A percentile compares a stretch with the other conserved stretches of the same genome.
Evolutionary conservation across 495 filamentous ascomycete species (phyloP).

Genomic region (Aspergillus ostianus): DNA sequence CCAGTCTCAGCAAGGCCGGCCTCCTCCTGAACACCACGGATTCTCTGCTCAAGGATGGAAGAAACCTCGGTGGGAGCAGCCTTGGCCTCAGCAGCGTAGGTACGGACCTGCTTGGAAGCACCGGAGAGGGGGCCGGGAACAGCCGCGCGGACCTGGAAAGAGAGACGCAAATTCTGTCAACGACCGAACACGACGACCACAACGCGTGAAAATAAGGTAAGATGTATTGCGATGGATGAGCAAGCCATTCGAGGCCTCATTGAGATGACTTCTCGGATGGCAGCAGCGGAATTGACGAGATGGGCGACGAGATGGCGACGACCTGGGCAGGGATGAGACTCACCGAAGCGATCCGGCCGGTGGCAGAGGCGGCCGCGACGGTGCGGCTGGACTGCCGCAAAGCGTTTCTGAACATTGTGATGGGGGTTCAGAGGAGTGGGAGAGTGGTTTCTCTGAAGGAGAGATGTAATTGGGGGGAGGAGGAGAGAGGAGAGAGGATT

Average conservation of each 20-base stretch:
- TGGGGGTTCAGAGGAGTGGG: slow-evolving; percentile 51
- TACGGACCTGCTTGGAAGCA: slow-evolving; percentile 74
- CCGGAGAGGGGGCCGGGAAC: slow-evolving; percentile 71
- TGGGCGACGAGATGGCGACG: slow-evolving; percentile 24
- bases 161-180: slow-evolving; percentile 49
- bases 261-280: slow-evolving; percentile 43
- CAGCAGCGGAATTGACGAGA: slow-evolving; percentile 25
- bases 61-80: slow-evolving; percentile 96
- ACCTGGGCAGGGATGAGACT: slow-evolving; percentile 53
- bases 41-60: slow-evolving; percentile 97
- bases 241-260: slow-evolving; percentile 35
- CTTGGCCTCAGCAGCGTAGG: slow-evolving; percentile 92
- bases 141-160: slow-evolving; percentile 78
- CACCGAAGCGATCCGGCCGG: slow-evolving; percentile 88
- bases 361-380: slow-evolving; percentile 87
- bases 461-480: slow-evolving; percentile 50
- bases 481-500: slow-evolving; percentile 48
- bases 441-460: slow-evolving; percentile 50
- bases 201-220: slow-evolving; percentile 28
- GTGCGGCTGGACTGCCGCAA: slow-evolving; percentile 91
- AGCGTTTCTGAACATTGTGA: slow-evolving; percentile 95
- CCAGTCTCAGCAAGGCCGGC: slow-evolving; percentile 95
- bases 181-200: slow-evolving; percentile 27
- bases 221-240: slow-evolving; percentile 25
- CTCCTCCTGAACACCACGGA: slow-evolving; percentile 97